A percentile compares a stretch with the other conserved stretches of the same genome.
Conservation (phyloP, 2,329 filamentous ascomycete genomes). For the Malbranchea cinnamomea region DNA sequence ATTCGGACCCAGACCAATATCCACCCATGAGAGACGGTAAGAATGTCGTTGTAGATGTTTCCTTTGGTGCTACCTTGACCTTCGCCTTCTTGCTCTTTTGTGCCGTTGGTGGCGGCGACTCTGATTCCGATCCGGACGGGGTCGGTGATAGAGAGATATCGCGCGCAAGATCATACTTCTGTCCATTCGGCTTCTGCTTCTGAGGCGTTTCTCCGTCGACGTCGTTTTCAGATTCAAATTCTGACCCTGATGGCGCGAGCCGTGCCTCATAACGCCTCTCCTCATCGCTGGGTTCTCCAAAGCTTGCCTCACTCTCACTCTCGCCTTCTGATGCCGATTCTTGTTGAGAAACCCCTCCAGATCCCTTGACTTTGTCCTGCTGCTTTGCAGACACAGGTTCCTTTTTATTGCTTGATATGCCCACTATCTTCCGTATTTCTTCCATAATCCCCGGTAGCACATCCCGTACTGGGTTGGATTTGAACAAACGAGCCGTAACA, state of each 20-base stretch:
- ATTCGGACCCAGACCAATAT: constrained; percentile 49
- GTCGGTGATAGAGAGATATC: constrained; percentile 22
- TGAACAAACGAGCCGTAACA: constrained; percentile 44
- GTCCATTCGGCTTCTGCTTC: constrained; percentile 3
- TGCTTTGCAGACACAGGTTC: constrained; percentile 5
- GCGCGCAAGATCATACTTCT: constrained; percentile 9
- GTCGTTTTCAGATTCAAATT: constrained; percentile 14
- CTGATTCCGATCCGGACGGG: constrained; percentile 16
- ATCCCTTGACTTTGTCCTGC: not conserved
- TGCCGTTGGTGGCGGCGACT: constrained; percentile 17
- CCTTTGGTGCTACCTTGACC: constrained; percentile 9
- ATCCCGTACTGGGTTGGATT: constrained; percentile 43
- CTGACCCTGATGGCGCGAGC: constrained; percentile 19
- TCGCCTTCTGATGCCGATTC: constrained; percentile 1
- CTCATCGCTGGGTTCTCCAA: too few relatives aligned
- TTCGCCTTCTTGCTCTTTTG: constrained; percentile 12
- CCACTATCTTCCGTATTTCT: constrained; percentile 25
- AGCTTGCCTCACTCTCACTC: constrained; percentile 1
- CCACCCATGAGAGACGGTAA: constrained; percentile 46
- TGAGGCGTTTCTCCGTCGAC: constrained; percentile 12
- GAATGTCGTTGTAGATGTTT: constrained; percentile 35
- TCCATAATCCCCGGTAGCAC: constrained; percentile 34
- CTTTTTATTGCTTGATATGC: constrained; percentile 14
- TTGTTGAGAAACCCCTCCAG: constrained; percentile 7
- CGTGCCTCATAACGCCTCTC: constrained; percentile 23